Base-by-base conservation (phyloP, 2,329 filamentous ascomycete species). In the Sordariomycetes sp. region DNA sequence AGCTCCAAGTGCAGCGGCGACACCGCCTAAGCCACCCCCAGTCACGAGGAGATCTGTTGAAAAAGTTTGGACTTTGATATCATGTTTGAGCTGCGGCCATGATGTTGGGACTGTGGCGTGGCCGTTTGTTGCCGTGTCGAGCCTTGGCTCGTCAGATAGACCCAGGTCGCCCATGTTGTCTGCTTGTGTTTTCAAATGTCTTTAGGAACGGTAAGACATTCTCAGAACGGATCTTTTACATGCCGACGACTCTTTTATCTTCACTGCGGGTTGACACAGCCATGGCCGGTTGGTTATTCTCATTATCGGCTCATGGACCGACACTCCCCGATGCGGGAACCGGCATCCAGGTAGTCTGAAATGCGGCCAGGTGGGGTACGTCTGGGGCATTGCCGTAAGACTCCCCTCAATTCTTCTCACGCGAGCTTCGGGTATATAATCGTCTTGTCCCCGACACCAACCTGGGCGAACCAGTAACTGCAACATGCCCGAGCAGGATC, bases 1-100 rank as follows among this genome's bases (percentile, higher is more conserved):
- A 9, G 45, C 47, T 9, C 46, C 48, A 2, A 50, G 44, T 4
- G 48, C 47, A 25, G 47, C 47, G n/a, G 45, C 45, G 7, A 50
- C 47, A 5, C 48, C 47, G 15, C 48, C 48, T 1, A 50, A 33
- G 7, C 48, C 46, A 8, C 48, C 48, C 3, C 48, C 48, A 6
- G 38, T 25, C 8, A 50, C 34, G 7, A 50, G 47, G 2, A 50
- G 34, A 7, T 50, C 48, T 2, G 48, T 42, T 11, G 41, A 39
- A 16, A 44, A 48, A 5, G 7, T 12, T 1, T 20, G 24, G 2
- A 33, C 32, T 9, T 28, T 30, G 6, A 29, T 11, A 28, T 40
- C 32, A 2, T 33, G 31, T 9, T 21, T 32, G 17, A 35, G 37
- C 39, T 37, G 37, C n/a, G 32, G 24, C 8, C 20, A 5, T 8